Conservation (phyloP, 345 rosid genomes). For the Alliaria petiolata region DNA sequence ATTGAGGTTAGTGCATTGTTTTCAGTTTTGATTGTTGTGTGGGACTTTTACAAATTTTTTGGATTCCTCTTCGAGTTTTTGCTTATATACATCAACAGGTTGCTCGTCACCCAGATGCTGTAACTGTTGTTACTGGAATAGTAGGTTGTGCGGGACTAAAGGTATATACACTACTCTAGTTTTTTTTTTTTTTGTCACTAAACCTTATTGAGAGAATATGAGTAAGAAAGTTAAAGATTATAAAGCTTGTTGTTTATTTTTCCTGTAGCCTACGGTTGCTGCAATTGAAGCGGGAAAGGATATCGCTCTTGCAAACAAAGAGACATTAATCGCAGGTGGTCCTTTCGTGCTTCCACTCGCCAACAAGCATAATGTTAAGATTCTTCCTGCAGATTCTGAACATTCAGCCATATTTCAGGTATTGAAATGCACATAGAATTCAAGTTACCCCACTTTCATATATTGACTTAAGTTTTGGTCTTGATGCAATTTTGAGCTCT, state of each 20-base stretch:
- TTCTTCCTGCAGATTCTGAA: conserved; percentile 98
- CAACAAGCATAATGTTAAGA: conserved; percentile 78
- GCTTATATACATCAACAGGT: conserved; percentile 47
- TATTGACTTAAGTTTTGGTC: not conserved
- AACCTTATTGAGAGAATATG: not conserved
- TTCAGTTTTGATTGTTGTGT: not conserved
- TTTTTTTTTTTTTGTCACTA: not conserved
- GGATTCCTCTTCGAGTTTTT: conserved; percentile 1
- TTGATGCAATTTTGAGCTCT: not conserved
- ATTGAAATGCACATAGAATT: not conserved
- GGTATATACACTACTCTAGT: conserved; percentile 38
- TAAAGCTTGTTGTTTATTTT: not conserved
- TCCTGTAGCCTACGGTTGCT: conserved; percentile 86
- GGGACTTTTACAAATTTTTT: not conserved
- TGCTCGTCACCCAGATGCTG: conserved; percentile 93
- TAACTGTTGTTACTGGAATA: conserved; percentile 86
- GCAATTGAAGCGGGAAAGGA: conserved; percentile 97
- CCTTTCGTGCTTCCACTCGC: conserved; percentile 97
- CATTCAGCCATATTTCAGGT: conserved; percentile 99
- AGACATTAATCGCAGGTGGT: conserved; percentile 94
- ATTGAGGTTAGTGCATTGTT: conserved; percentile 50
- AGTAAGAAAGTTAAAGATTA: not conserved
- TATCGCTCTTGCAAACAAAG: conserved; percentile 95
- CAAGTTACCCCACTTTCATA: too few relatives aligned
- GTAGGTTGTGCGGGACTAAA: conserved; percentile 98